phyloP scores from a whole-genome alignment of 257 asterid species.

The Solanum virginianum region DNA sequence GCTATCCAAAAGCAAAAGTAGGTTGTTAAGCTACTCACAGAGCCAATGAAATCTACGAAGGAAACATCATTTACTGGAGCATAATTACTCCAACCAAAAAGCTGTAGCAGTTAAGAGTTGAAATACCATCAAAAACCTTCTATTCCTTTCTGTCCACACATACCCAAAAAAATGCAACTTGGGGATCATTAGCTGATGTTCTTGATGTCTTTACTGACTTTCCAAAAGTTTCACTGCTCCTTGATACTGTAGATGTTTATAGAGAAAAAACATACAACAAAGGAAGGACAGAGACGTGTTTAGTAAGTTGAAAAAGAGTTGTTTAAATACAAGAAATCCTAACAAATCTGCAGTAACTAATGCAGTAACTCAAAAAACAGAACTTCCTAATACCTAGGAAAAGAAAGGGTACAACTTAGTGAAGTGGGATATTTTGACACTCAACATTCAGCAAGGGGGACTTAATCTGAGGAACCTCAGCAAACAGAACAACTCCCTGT shows the following conservation, averaged over 20 bases:
- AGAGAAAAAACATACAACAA: too few species aligned
- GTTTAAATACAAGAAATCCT: too few species aligned
- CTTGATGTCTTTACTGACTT: not conserved
- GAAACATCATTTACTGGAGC: not conserved
- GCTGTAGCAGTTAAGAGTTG: not conserved
- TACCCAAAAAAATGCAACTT: not conserved
- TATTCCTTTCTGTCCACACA: not conserved
- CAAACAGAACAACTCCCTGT: too few species aligned
- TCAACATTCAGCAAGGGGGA: too few species aligned
- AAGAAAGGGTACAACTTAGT: too few species aligned
- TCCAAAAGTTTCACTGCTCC: not conserved
- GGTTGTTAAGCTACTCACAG: not conserved
- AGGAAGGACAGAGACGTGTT: too few species aligned
- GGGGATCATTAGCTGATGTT: not conserved
- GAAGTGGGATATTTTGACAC: too few species aligned
- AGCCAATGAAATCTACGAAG: not conserved
- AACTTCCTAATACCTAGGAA: too few species aligned
- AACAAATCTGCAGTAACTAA: too few species aligned
- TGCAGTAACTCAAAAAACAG: too few species aligned
- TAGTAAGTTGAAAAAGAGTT: too few species aligned
- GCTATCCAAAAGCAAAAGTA: not conserved
- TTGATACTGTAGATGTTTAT: not conserved
- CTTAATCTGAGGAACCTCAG: too few species aligned
- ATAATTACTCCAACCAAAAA: not conserved
- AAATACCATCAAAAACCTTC: not conserved